Evolutionary conservation across 2,329 filamentous ascomycete genomes (phyloP).

Genomic region (Paecilomyces variotii): DNA sequence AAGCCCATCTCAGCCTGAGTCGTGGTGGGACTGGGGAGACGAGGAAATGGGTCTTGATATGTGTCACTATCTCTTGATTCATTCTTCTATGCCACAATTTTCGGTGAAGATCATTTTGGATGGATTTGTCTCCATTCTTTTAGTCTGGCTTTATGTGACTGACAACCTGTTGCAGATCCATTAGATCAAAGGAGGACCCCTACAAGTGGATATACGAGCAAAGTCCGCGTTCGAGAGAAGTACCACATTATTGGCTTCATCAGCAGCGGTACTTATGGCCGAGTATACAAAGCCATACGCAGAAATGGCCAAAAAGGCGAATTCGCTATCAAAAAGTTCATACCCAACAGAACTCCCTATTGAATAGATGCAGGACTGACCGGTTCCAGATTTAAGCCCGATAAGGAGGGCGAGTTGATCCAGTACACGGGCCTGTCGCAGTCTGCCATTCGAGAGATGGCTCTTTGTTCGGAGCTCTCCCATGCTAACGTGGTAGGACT

Average conservation of each 20-base stretch:
- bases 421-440: constrained; percentile 98
- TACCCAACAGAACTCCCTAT: constrained; percentile 3
- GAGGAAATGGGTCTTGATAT: not conserved
- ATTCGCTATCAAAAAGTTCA: constrained; percentile 95
- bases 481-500: constrained; percentile 86
- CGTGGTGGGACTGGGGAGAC: not conserved
- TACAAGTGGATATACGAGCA: constrained; percentile 51
- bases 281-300: constrained; percentile 90
- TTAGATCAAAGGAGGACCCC: constrained; percentile 34
- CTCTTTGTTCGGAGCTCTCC: constrained; percentile 81
- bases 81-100: not conserved
- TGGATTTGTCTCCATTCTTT: constrained; percentile 6
- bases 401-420: constrained; percentile 91
- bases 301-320: constrained; percentile 67
- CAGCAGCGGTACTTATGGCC: constrained; percentile 93
- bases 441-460: constrained; percentile 95
- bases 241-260: constrained; percentile 99
- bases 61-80: not conserved
- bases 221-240: constrained; percentile 81
- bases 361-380: constrained; percentile 8
- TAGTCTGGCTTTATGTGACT: constrained; percentile 16
- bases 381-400: constrained; percentile 67
- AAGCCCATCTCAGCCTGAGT: not conserved
- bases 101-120: constrained; percentile 1
- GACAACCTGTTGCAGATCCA: constrained; percentile 20